A percentile compares a stretch with the other conserved stretches of the same genome.
phyloP scores from a whole-genome alignment of 768 basidiomycete species.

The Flagelloscypha sp. region DNA sequence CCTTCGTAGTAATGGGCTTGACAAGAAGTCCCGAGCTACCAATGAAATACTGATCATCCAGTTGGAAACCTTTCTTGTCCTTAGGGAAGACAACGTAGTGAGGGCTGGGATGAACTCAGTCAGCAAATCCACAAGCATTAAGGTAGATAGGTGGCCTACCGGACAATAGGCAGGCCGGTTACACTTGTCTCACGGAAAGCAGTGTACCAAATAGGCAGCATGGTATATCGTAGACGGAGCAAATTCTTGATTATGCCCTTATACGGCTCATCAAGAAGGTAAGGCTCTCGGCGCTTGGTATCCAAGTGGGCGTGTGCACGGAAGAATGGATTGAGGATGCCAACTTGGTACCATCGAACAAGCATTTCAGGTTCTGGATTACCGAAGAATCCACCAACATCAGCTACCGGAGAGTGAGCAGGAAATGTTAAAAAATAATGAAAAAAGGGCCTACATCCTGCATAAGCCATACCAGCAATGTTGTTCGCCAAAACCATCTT shows the following conservation, averaged over 20 bases:
- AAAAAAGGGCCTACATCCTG: conserved; percentile 60
- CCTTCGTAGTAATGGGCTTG: conserved; percentile 80
- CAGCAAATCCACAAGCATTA: not conserved
- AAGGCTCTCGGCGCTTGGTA: conserved; percentile 95
- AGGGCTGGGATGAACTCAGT: conserved; percentile 51
- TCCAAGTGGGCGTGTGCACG: conserved; percentile 97
- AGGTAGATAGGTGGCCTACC: conserved; percentile 35
- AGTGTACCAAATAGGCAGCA: conserved; percentile 96
- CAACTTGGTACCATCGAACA: conserved; percentile 95
- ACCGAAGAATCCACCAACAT: conserved; percentile 98
- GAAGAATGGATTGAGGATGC: conserved; percentile 95
- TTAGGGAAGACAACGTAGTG: conserved; percentile 93
- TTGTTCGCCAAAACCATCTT: conserved; percentile 89
- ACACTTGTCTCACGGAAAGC: conserved; percentile 85
- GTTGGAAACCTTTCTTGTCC: conserved; percentile 73
- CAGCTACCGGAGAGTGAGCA: conserved; percentile 57
- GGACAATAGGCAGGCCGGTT: conserved; percentile 73
- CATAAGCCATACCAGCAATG: conserved; percentile 85
- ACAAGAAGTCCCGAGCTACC: conserved; percentile 83
- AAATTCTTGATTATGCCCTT: conserved; percentile 74
- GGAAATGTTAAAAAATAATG: not conserved
- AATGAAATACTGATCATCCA: conserved; percentile 94
- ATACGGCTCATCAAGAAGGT: conserved; percentile 83
- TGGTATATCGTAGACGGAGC: conserved; percentile 72
- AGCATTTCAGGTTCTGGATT: conserved; percentile 94